Conservation (phyloP, 192 early-diverging fungal genomes). For the Backusella liffmaniae region DNA sequence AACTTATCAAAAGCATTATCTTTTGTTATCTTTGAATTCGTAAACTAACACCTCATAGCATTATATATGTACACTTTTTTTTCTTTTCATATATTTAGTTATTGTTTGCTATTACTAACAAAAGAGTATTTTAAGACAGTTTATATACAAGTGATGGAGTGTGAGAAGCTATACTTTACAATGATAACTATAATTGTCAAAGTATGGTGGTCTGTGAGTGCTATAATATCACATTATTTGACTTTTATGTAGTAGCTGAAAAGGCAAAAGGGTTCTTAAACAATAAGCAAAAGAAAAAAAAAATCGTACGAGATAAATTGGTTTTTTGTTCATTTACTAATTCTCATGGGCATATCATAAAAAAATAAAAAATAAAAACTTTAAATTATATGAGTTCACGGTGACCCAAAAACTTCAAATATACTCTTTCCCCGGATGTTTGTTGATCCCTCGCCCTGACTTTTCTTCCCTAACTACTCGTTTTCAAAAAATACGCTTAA, state of each 20-base stretch:
- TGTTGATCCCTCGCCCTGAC: background rate
- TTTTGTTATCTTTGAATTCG: background rate
- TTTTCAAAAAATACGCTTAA: background rate
- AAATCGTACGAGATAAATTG: background rate
- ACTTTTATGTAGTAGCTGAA: constrained; percentile 1
- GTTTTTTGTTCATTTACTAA: background rate
- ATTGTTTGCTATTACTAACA: background rate
- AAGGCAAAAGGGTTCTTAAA: background rate
- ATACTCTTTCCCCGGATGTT: background rate
- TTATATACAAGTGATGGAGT: background rate
- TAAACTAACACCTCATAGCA: background rate
- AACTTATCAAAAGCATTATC: background rate
- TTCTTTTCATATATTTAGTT: background rate
- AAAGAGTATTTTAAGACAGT: background rate
- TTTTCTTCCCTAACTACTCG: background rate
- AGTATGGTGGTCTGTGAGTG: background rate
- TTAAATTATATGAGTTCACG: background rate
- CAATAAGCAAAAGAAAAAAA: background rate
- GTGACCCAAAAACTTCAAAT: background rate
- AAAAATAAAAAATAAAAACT: no score
- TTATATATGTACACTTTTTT: background rate
- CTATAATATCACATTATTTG: background rate
- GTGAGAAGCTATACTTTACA: background rate
- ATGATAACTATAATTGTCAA: background rate
- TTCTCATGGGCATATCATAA: background rate